Evolutionary conservation across 106 monocot genomes (phyloP).

Genomic region (Dioscorea zingiberensis): DNA sequence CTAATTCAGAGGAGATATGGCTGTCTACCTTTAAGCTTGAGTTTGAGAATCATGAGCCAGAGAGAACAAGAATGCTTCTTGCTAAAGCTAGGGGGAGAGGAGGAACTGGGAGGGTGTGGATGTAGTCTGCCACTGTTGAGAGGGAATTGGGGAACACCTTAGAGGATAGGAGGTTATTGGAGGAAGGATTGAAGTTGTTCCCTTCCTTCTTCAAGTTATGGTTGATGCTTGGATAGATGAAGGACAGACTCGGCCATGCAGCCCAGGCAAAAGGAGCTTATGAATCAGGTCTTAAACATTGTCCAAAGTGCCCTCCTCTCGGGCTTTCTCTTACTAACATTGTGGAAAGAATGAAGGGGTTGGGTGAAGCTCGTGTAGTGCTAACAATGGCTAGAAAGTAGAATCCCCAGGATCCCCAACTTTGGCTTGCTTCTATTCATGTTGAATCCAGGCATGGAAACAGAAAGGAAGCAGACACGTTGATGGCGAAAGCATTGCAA

Average conservation of each 20-base stretch:
- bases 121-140: constrained; percentile 97
- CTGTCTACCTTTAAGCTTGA: no score
- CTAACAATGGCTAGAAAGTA: constrained; percentile 80
- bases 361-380: constrained; percentile 83
- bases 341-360: constrained; percentile 69
- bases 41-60: no score
- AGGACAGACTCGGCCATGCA: constrained; percentile 55
- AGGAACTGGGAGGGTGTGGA: constrained; percentile 98
- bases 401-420: constrained; percentile 72
- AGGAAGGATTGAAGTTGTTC: no score
- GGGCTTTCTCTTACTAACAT: constrained; percentile 85
- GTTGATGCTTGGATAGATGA: constrained; percentile 99
- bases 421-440: constrained; percentile 89
- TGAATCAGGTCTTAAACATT: constrained; percentile 71
- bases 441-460: constrained; percentile 82
- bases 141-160: constrained; percentile 80
- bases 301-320: constrained; percentile 62
- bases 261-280: constrained; percentile 72
- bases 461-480: constrained; percentile 73
- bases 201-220: no score
- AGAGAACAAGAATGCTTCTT: no score
- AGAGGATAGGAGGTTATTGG: no score
- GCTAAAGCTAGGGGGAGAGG: no score
- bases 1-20: no score
- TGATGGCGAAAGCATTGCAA: constrained; percentile 94